A percentile compares a stretch with the other conserved stretches of the same genome.
phyloP scores from a whole-genome alignment of 1,284 basidiomycete species.

The Butyriboletus appendiculatus region DNA sequence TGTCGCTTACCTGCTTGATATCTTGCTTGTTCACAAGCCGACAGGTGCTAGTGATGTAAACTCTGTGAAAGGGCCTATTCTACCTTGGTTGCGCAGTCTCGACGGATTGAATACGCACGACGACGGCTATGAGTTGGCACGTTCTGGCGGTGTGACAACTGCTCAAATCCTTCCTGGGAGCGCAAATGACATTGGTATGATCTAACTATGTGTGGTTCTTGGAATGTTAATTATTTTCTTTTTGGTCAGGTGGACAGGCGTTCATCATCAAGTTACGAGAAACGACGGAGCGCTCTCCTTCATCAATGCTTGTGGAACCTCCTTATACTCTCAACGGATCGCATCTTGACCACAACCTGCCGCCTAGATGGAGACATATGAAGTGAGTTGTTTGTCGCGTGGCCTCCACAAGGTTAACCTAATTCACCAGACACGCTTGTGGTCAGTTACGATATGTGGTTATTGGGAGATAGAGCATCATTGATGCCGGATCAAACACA shows the following conservation, averaged over 20 bases:
- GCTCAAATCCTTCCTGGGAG: slow-evolving; percentile 53
- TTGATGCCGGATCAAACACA: slow-evolving; percentile 1
- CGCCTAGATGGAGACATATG: slow-evolving; percentile 58
- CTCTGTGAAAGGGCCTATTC: slow-evolving; percentile 56
- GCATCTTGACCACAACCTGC: slow-evolving; percentile 25
- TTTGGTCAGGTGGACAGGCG: slow-evolving; percentile 59
- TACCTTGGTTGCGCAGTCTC: slow-evolving; percentile 49
- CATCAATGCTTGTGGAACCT: slow-evolving; percentile 67
- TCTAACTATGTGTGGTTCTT: not conserved
- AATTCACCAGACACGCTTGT: slow-evolving; percentile 54
- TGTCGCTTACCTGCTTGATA: not conserved
- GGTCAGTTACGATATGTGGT: slow-evolving; percentile 45
- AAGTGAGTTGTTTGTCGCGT: slow-evolving; percentile 42
- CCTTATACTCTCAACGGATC: slow-evolving; percentile 46
- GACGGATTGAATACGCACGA: slow-evolving; percentile 57
- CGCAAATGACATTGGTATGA: slow-evolving; percentile 59
- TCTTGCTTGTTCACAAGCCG: not conserved
- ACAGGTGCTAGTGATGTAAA: slow-evolving; percentile 54
- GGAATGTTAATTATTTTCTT: not conserved
- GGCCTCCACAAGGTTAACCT: not conserved
- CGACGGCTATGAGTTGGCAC: slow-evolving; percentile 47
- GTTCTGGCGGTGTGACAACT: slow-evolving; percentile 56
- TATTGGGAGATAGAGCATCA: not conserved
- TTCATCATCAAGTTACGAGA: slow-evolving; percentile 68
- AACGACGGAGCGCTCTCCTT: slow-evolving; percentile 55